Evolutionary conservation across 2,329 filamentous ascomycete species (phyloP).

Genomic region (Cryoendolithus antarcticus): DNA sequence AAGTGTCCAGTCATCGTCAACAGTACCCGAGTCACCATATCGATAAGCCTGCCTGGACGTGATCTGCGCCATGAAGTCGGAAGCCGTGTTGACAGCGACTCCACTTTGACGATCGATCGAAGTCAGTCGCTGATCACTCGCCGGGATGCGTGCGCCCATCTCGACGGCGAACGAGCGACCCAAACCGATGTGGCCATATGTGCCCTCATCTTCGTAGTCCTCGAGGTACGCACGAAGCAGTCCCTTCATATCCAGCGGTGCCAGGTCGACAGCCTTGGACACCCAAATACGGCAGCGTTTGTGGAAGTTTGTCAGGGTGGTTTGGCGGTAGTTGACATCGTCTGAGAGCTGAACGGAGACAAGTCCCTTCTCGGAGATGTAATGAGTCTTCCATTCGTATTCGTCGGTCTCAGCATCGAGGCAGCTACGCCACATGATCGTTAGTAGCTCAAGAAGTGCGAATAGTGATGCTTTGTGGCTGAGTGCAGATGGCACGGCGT

Average conservation of each 20-base stretch:
- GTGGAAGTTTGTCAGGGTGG: conserved; percentile 67
- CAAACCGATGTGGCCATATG: conserved; percentile 81
- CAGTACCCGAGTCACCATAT: conserved; percentile 54
- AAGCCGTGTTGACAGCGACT: conserved; percentile 75
- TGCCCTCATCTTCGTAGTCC: conserved; percentile 81
- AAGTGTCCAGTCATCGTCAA: conserved; percentile 18
- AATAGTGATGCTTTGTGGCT: conserved; percentile 87
- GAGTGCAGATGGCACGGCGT: conserved; percentile 72
- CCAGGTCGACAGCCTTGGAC: conserved; percentile 63
- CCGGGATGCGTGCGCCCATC: conserved; percentile 79
- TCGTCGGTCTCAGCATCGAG: conserved; percentile 88
- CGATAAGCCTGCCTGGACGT: conserved; percentile 93
- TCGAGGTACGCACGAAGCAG: conserved; percentile 92
- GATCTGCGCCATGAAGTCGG: conserved; percentile 93
- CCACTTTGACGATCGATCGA: conserved; percentile 67
- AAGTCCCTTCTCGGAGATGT: conserved; percentile 62
- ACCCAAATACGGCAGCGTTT: conserved; percentile 72
- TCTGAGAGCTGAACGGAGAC: conserved; percentile 88
- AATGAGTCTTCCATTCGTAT: conserved; percentile 74
- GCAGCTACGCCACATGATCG: conserved; percentile 90
- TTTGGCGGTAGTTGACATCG: conserved; percentile 69
- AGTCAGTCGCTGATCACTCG: conserved; percentile 71
- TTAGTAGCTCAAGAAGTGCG: conserved; percentile 79
- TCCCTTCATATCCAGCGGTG: conserved; percentile 87
- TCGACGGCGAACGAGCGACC: conserved; percentile 90